A percentile compares a stretch with the other conserved stretches of the same genome.
These are phyloP conservation scores for Lagenaria siceraria DNA, from an alignment of 306 rosid genomes.

Conservation along the genomic window DNA sequence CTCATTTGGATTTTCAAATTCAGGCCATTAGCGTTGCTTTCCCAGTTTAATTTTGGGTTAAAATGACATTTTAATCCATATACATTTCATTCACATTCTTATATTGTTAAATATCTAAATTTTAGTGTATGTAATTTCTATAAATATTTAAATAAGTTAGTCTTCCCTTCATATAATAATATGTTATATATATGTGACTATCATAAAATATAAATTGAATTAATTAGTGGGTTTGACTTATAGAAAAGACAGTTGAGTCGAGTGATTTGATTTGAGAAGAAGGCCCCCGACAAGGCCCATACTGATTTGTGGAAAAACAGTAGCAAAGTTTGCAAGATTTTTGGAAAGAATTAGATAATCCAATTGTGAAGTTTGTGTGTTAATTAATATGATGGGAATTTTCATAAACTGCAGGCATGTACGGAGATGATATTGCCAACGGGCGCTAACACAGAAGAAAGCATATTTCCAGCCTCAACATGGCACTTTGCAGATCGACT, in stretches of 20 bases:
- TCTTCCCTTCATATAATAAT: too few relatives aligned
- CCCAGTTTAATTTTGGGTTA: too few relatives aligned
- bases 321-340: not conserved
- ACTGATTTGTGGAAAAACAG: not conserved
- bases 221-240: not conserved
- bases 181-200: not conserved
- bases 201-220: not conserved
- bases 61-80: too few relatives aligned
- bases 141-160: too few relatives aligned
- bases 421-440: constrained; percentile 72
- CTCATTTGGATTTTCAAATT: too few relatives aligned
- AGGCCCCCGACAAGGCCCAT: not conserved
- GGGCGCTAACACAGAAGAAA: constrained; percentile 26
- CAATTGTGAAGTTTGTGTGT: not conserved
- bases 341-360: not conserved
- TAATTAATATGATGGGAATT: not conserved
- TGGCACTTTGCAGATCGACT: constrained; percentile 26
- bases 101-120: too few relatives aligned
- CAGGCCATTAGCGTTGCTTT: too few relatives aligned
- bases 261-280: not conserved
- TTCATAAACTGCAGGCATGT: constrained; percentile 34
- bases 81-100: too few relatives aligned
- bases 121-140: too few relatives aligned
- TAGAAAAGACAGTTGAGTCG: not conserved
- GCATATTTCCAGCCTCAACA: constrained; percentile 44